A percentile compares a stretch with the other conserved stretches of the same genome.
These are phyloP conservation scores for Annulohypoxylon truncatum DNA, from an alignment of 2,329 filamentous ascomycete genomes.

Conservation along the genomic window DNA sequence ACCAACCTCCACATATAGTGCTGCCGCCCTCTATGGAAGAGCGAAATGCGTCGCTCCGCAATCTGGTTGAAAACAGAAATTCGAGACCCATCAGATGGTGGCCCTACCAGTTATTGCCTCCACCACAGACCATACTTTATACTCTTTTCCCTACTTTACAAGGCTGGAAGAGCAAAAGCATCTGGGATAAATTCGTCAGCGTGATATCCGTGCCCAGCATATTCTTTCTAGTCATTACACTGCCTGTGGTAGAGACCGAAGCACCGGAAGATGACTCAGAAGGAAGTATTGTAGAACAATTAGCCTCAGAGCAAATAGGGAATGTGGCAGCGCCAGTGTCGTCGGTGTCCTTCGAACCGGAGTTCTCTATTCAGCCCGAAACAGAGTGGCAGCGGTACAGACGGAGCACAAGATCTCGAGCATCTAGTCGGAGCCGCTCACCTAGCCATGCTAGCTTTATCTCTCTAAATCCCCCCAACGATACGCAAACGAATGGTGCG, in stretches of 20 bases:
- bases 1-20: constrained; percentile 65
- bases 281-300: constrained; percentile 50
- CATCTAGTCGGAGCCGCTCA: constrained; percentile 47
- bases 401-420: constrained; percentile 56
- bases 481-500: constrained; percentile 10
- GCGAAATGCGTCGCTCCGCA: constrained; percentile 57
- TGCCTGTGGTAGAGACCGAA: constrained; percentile 87
- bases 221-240: constrained; percentile 86
- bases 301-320: constrained; percentile 44
- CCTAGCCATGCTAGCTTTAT: constrained; percentile 44
- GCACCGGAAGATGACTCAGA: constrained; percentile 63
- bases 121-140: constrained; percentile 75
- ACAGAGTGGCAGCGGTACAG: constrained; percentile 71
- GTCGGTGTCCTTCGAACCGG: constrained; percentile 52
- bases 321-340: constrained; percentile 53
- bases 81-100: constrained; percentile 76
- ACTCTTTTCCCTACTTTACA: constrained; percentile 90
- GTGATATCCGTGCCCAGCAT: constrained; percentile 89
- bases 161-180: constrained; percentile 82
- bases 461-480: constrained; percentile 42
- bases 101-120: constrained; percentile 79
- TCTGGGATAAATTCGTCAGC: constrained; percentile 86
- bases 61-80: constrained; percentile 54
- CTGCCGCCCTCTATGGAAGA: constrained; percentile 64
- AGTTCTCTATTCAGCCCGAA: constrained; percentile 55